Evolutionary conservation across 1,284 basidiomycete genomes (phyloP).

Genomic region (Chondrostereum purpureum): DNA sequence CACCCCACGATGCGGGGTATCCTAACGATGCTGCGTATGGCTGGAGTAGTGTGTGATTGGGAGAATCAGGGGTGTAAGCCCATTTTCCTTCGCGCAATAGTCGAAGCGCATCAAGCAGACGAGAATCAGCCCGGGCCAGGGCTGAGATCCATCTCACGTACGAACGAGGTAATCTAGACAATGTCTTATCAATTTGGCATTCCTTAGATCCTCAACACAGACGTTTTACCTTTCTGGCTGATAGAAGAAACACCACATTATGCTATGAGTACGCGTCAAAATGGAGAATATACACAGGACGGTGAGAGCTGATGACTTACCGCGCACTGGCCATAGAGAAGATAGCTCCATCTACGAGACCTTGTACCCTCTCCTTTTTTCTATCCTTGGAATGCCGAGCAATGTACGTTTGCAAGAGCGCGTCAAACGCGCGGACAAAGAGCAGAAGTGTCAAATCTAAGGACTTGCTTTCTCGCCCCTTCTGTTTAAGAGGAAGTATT

Average conservation of each 20-base stretch:
- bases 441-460: conserved; percentile 63
- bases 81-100: conserved; percentile 46
- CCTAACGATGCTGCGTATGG: conserved; percentile 49
- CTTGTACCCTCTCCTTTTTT: conserved; percentile 28
- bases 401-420: conserved; percentile 45
- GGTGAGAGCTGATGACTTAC: conserved; percentile 29
- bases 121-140: conserved; percentile 58
- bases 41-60: conserved; percentile 33
- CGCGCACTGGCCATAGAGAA: conserved; percentile 74
- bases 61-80: conserved; percentile 46
- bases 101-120: conserved; percentile 48
- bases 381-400: conserved; percentile 13
- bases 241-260: conserved; percentile 84
- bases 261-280: conserved; percentile 34
- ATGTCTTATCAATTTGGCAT: too few relatives aligned
- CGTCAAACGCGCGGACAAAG: conserved; percentile 65
- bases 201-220: too few relatives aligned
- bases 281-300: conserved; percentile 3
- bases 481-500: too few relatives aligned
- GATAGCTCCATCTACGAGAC: conserved; percentile 54
- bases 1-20: conserved; percentile 54
- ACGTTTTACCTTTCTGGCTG: conserved; percentile 51
- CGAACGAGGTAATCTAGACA: conserved; percentile 53
- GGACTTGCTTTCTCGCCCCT: conserved; percentile 30
- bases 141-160: conserved; percentile 74